Conservation (phyloP, 306 rosid species). For the Psophocarpus tetragonolobus region DNA sequence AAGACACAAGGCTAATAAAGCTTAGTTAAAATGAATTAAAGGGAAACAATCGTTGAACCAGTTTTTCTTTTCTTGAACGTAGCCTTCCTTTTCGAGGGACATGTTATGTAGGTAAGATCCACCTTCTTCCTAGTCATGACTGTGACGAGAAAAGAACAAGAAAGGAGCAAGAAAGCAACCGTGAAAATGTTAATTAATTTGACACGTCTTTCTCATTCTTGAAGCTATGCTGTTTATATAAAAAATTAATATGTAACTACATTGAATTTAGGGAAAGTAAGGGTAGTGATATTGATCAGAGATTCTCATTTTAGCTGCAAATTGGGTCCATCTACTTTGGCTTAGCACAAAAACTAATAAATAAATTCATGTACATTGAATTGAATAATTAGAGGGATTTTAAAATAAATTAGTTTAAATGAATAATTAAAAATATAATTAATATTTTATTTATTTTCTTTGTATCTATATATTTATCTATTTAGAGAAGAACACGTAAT, state of each 20-base stretch:
- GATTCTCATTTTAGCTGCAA: background rate
- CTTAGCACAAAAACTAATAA: background rate
- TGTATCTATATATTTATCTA: no score
- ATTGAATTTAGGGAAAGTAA: background rate
- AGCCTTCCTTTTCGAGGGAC: constrained; percentile 23
- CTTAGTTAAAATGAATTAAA: background rate
- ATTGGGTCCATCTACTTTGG: background rate
- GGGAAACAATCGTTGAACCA: background rate
- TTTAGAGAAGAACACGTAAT: no score
- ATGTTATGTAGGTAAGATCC: constrained; percentile 21
- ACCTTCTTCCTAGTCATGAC: constrained; percentile 39
- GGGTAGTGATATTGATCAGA: no score
- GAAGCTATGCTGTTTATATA: background rate
- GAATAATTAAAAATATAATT: no score
- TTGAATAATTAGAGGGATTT: background rate
- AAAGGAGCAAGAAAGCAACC: background rate
- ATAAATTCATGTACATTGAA: background rate
- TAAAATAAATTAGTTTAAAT: background rate
- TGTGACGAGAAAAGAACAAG: background rate
- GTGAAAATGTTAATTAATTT: background rate
- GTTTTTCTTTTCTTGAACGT: constrained; percentile 29
- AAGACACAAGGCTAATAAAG: background rate
- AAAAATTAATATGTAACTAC: background rate
- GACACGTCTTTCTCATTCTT: background rate
- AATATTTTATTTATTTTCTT: no score